Evolutionary conservation across 176 grass and related monocot genomes (phyloP).

Genomic region (Avena eriantha): DNA sequence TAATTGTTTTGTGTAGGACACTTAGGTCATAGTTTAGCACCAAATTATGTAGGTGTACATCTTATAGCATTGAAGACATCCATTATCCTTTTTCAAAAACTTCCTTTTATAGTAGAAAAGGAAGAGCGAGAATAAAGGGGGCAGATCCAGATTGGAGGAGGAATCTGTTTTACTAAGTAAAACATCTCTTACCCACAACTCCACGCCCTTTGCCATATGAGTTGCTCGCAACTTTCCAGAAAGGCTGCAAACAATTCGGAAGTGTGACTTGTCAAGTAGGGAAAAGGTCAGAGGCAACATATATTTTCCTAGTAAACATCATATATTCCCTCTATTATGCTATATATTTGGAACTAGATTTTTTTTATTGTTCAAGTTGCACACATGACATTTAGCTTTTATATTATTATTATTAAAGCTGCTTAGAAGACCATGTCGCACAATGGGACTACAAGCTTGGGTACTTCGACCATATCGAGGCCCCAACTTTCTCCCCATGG

Average conservation of each 20-base stretch:
- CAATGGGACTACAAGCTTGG: slow-evolving; percentile 3
- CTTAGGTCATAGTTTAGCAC: not conserved
- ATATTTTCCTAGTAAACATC: not conserved
- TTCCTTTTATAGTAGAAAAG: not conserved
- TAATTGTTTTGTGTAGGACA: slow-evolving; percentile 1
- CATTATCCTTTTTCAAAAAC: not conserved
- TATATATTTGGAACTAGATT: slow-evolving; percentile 10
- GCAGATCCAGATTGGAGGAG: not conserved
- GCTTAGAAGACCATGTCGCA: not conserved
- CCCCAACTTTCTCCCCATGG: too few species aligned
- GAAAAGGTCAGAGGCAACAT: slow-evolving; percentile 15
- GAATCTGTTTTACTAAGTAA: not conserved
- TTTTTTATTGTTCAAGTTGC: not conserved
- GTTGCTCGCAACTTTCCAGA: slow-evolving; percentile 93
- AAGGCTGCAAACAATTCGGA: slow-evolving; percentile 67
- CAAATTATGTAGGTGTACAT: not conserved
- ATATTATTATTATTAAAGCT: not conserved
- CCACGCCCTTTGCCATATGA: slow-evolving; percentile 97
- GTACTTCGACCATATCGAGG: too few species aligned
- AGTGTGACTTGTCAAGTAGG: slow-evolving; percentile 18
- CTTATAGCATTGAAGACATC: slow-evolving; percentile 14
- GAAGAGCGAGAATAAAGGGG: not conserved
- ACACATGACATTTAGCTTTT: not conserved
- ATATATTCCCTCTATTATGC: not conserved
- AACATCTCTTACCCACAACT: slow-evolving; percentile 78